Conservation (phyloP, 306 rosid species). For the Prunus fruticosa region DNA sequence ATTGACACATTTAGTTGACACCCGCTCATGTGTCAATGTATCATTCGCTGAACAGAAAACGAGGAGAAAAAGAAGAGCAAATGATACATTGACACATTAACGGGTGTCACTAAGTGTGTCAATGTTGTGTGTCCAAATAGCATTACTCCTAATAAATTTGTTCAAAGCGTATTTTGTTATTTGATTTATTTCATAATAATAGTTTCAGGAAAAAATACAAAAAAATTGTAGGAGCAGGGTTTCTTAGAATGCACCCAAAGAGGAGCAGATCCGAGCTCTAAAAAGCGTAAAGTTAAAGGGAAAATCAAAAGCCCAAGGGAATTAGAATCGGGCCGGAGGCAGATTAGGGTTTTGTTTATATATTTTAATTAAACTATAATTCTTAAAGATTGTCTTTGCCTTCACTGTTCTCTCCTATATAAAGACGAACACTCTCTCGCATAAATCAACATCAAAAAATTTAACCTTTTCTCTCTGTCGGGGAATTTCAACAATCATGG, state of each 20-base stretch:
- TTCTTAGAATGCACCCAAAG: background rate
- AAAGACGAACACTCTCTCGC: background rate
- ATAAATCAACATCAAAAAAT: background rate
- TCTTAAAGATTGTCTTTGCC: background rate
- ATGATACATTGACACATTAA: too few species aligned
- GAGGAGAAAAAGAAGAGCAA: too few species aligned
- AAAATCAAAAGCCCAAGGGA: background rate
- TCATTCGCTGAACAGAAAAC: too few species aligned
- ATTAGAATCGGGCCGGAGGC: background rate
- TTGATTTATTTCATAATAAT: too few species aligned
- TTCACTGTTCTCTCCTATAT: background rate
- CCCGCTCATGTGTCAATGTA: too few species aligned
- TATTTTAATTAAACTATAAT: background rate
- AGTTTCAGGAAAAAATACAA: background rate
- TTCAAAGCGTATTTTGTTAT: too few species aligned
- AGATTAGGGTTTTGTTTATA: background rate
- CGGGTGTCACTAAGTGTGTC: too few species aligned
- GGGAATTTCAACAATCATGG: slow-evolving; percentile 44
- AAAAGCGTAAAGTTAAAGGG: background rate
- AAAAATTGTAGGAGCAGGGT: background rate
- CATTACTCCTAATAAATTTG: too few species aligned
- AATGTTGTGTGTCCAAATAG: too few species aligned
- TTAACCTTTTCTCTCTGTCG: background rate
- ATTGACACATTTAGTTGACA: too few species aligned
- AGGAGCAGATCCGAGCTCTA: background rate